phyloP scores from a whole-genome alignment of 1,284 basidiomycete genomes.

The Irpex sp. region DNA sequence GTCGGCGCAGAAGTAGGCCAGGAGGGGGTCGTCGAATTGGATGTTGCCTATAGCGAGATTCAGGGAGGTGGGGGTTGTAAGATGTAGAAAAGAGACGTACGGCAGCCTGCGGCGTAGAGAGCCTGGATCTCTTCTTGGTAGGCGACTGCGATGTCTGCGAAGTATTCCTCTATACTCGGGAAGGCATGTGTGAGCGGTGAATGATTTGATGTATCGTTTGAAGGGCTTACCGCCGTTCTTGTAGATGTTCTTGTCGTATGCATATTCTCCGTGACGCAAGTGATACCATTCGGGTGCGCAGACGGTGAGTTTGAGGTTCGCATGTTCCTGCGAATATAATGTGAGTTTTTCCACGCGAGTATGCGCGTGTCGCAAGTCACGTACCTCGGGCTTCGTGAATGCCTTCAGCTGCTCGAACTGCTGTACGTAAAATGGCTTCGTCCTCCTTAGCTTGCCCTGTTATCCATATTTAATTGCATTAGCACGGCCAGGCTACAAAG shows the following conservation, averaged over 20 bases:
- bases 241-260: constrained; percentile 60
- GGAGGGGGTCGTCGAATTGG: constrained; percentile 74
- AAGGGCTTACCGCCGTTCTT: constrained; percentile 46
- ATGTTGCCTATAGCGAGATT: constrained; percentile 43
- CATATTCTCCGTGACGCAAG: constrained; percentile 62
- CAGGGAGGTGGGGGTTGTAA: no score
- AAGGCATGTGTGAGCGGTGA: no score
- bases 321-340: constrained; percentile 43
- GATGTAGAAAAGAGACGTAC: constrained; percentile 33
- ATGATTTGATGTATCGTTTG: not conserved
- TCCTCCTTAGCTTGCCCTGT: constrained; percentile 60
- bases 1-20: constrained; percentile 65
- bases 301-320: constrained; percentile 72
- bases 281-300: constrained; percentile 78
- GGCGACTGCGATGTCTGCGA: constrained; percentile 65
- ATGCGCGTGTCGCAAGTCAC: constrained; percentile 8
- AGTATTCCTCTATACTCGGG: constrained; percentile 53
- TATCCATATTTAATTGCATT: constrained; percentile 4
- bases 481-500: not conserved
- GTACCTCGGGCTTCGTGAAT: constrained; percentile 49
- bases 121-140: constrained; percentile 72
- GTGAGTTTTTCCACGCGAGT: constrained; percentile 3
- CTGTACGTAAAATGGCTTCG: constrained; percentile 59
- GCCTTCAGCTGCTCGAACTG: constrained; percentile 58
- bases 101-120: constrained; percentile 70